Evolutionary conservation across 2,329 filamentous ascomycete species (phyloP), one percentile per base, ranked within the genome.

Genomic region (Metarhizium sp.): DNA sequence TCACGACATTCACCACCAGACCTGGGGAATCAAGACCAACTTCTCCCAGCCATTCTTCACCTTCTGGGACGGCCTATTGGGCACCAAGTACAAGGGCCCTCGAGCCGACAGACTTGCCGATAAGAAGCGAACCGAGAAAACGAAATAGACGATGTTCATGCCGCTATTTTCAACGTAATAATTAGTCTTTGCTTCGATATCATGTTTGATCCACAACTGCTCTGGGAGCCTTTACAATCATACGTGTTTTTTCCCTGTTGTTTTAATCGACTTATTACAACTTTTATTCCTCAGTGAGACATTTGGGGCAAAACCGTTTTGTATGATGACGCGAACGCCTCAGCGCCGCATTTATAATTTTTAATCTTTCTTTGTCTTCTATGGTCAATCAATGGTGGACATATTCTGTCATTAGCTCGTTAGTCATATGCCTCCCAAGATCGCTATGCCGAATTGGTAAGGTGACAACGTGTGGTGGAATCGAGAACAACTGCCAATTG

Each of bases 1-100:
- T 72, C 94, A 99, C 68, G 94, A 99, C 67, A 92, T 99, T 57
- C 94, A 99, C 73, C 94, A 99, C 74, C 94, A 99, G 73, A 95
- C 89, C 72, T 97, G 92, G 92, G 94, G 94, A 56, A 96, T 99
- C 79, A 99, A 97, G 80, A 88, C 87, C 60, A 95, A 95, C 73
- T 95, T 90, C 70, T 87, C 86, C 5, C 90, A 95, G 71, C 90
- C 90, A 3, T 95, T 92, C 75, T 96, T 97, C 74, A 96, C 88
- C 50, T 91, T 96, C 73, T 97, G 94, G 90, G 94, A 99, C 69
- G 78, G 81, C 50, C 67, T 91, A 32, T 76, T 96, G 25, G 85
- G 86, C 52, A 99, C 94, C 29, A 87, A 84, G 71, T 96, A 91
- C 85, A 83, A 80, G 57, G 90, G 89, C 51, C 84, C 78, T 56